Base-by-base conservation (phyloP, 805 yeast genomes). In the Clavispora carvajalis region DNA sequence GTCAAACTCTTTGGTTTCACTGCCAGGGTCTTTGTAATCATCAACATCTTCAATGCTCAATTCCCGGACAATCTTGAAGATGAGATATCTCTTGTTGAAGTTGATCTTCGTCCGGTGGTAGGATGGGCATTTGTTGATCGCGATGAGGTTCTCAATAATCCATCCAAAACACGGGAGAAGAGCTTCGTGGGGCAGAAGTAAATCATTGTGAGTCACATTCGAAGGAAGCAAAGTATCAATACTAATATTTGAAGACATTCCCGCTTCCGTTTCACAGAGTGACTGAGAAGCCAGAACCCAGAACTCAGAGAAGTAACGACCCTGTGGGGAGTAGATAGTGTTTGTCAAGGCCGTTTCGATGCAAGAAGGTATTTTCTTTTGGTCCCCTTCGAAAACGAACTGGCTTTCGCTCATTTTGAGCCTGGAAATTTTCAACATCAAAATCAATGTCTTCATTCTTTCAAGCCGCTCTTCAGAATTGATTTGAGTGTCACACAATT, bases 141-240 rank as follows among this genome's bases (percentile, higher is more conserved):
- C 95, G 40, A 89, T 57, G 47, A 91, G 64, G 45, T 95, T 79
- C 51, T 85, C 91, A 18, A 84, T 68, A 37, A 88, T 69, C 98
- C 98, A 91, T 9, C 97, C 97, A 44, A 88, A 77, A 54, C 96
- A 90, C 2, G 95, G 93, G 5, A 88, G 77, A 37, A 86, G 63
- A 0, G 80, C 72, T 39, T 71, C 69, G 43, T 59, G 46, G 46
- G 60, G 60, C 22, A 60, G 56, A 29, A 50, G 54, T 34, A 68
- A 56, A 35, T 65, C 71, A 2, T 49, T 36, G 4, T 48, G 39
- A 4, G 49, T 49, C 13, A 69, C 39, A 12, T 49, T 41, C 2
- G 39, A 40, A 0, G 74, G 74, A 34, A 69, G 51, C 21, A 69
- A 52, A 37, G 48, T 49, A 34, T 53, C 45, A 18, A 69, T 38